Evolutionary conservation across 257 asterid genomes (phyloP), one percentile per base, ranked within the genome.

Genomic region (Cinchona pubescens): DNA sequence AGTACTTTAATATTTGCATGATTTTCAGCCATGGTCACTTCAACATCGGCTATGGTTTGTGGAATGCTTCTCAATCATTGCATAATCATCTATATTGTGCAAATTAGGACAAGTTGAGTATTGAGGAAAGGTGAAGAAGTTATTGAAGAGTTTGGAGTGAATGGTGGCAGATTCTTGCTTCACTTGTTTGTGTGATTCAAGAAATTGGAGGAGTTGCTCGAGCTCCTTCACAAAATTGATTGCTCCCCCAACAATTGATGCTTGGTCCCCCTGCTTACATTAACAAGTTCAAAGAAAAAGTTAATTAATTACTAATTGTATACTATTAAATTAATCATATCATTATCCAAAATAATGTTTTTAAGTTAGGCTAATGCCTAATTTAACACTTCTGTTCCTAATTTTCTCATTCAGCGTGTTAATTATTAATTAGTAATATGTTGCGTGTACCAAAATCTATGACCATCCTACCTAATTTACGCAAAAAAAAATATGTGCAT

Each of bases 181-280:
- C 32, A 37, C 46, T 58, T 35, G 79, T 53, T 69, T 78, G 5
- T 78, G 80, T n/a, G 87, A 82, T 80, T 90, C 87, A 7, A 90
- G 87, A 34, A 73, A 74, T 77, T 86, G 93, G 15, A 82, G 83
- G 5, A 82, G 87, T 72, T 90, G 96, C 63, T 90, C 93, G 2
- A 90, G 88, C 78, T 88, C 93, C 82, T 90, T 88, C 46, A 88
- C 87, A 61, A 76, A 90, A 80, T 90, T 80, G 34, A 90, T 85
- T 0, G 92, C 88, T 10, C 96, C 96, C 48, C 96, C 96, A 4
- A 90, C 93, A 13, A 88, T 88, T 8, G 96, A 90, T 53, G 96
- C 96, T 85, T 90, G 96, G 81, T 88, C 96, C 29, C 93, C 96
- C 96, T 90, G 79, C 25, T 35, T 18, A 64, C 38, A 55, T 37